Percentiles rank a stretch among this genome's conserved stretches.
Conservation (phyloP, 129 eudicot species). For the Lactuca sativa region DNA sequence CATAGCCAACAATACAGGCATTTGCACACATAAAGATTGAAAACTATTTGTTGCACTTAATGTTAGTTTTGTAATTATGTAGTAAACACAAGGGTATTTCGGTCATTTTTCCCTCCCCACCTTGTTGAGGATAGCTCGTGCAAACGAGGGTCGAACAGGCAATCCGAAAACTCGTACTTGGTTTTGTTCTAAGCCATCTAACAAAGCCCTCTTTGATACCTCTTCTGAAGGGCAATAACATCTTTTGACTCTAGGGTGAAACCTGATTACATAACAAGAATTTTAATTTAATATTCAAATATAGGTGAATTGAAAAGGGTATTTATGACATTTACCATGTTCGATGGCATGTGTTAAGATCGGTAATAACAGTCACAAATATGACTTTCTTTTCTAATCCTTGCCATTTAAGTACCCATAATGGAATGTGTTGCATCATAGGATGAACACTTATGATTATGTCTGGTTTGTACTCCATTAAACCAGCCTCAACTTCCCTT, state of each 20-base stretch:
- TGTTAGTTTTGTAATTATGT: no score
- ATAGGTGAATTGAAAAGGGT: not conserved
- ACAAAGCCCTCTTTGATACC: slow-evolving; percentile 81
- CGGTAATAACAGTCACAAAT: slow-evolving; percentile 92
- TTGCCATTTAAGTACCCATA: slow-evolving; percentile 98
- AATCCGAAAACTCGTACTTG: slow-evolving; percentile 82
- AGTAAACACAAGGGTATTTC: not conserved
- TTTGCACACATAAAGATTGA: no score
- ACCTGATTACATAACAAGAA: slow-evolving; percentile 44
- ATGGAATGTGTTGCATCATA: slow-evolving; percentile 93
- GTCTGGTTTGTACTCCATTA: slow-evolving; percentile 98
- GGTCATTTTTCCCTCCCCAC: slow-evolving; percentile 25
- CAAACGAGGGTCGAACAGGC: slow-evolving; percentile 91
- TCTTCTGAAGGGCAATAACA: slow-evolving; percentile 91
- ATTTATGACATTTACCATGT: slow-evolving; percentile 62
- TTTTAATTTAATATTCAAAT: not conserved
- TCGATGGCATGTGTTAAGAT: slow-evolving; percentile 87
- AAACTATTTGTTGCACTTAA: no score
- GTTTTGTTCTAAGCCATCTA: slow-evolving; percentile 67
- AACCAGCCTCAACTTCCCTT: slow-evolving; percentile 97
- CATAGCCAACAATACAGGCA: no score
- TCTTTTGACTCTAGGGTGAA: slow-evolving; percentile 88
- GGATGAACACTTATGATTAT: slow-evolving; percentile 97
- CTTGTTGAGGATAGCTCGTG: slow-evolving; percentile 76
- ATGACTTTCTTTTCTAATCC: slow-evolving; percentile 88